Conservation (phyloP, 202 grass and related monocot genomes). For the Carex arenaria region DNA sequence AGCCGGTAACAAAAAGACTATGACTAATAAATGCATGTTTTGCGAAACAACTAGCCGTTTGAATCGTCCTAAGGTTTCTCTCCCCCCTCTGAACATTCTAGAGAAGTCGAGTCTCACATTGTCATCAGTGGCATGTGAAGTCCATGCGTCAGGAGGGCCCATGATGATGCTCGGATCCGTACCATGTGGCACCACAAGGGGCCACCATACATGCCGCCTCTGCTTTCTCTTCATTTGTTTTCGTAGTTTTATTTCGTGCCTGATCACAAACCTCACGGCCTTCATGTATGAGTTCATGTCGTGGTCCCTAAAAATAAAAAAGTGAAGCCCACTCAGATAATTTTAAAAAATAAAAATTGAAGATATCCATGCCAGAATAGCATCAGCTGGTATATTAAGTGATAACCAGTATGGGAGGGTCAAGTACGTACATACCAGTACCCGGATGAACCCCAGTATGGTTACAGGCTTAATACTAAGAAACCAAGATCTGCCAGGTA, state of each 20-base stretch:
- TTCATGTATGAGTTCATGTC: slow-evolving; percentile 77
- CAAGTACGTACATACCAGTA: not conserved
- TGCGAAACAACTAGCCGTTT: slow-evolving; percentile 19
- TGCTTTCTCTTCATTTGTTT: slow-evolving; percentile 36
- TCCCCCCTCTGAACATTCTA: slow-evolving; percentile 28
- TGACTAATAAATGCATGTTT: slow-evolving; percentile 33
- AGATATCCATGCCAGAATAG: not conserved
- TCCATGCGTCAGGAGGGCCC: slow-evolving; percentile 14
- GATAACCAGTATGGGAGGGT: not conserved
- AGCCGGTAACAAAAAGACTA: slow-evolving; percentile 45
- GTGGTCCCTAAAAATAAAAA: slow-evolving; percentile 43
- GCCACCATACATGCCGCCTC: slow-evolving; percentile 36
- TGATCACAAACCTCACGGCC: slow-evolving; percentile 54
- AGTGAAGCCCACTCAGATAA: not conserved
- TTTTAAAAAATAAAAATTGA: not conserved
- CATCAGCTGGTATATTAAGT: not conserved
- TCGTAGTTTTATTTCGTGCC: slow-evolving; percentile 43
- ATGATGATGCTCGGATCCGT: slow-evolving; percentile 9
- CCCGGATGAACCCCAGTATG: not conserved
- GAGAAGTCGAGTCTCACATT: not conserved
- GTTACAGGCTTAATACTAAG: not conserved
- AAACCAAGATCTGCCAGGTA: not conserved
- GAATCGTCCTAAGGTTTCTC: slow-evolving; percentile 32
- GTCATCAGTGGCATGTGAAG: not conserved
- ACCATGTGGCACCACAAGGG: slow-evolving; percentile 10